A percentile compares a stretch with the other conserved stretches of the same genome.
These are phyloP conservation scores for Acanthamoeba castellanii DNA, from an alignment of 208 protist genomes.

Conservation along the genomic window DNA sequence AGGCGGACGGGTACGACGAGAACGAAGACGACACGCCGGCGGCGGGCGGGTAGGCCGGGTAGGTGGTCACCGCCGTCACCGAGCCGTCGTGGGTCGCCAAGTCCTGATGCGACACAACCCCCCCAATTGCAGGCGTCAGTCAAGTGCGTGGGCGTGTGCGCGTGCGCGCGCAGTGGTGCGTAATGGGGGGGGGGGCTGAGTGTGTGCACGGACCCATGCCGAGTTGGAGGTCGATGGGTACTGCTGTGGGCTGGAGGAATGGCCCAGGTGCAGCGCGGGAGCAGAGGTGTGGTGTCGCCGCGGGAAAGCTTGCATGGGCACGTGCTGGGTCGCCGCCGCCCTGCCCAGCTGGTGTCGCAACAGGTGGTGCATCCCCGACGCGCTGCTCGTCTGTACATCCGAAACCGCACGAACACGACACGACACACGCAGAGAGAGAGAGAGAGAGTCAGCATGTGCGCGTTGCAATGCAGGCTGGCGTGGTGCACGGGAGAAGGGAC, in stretches of 20 bases:
- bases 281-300: neutral
- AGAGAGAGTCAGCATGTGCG: neutral
- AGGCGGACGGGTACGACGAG: neutral
- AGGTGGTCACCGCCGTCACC: neutral
- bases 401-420: neutral
- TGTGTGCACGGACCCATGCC: neutral
- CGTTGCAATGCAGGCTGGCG: neutral
- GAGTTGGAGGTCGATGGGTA: neutral
- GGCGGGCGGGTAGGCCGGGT: neutral
- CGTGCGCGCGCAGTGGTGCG: neutral
- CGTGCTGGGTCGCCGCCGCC: neutral
- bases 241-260: neutral
- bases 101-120: neutral
- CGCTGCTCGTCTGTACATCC: neutral
- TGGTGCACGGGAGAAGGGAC: neutral
- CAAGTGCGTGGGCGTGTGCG: neutral
- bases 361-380: neutral
- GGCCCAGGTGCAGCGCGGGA: neutral
- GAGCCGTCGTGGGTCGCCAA: neutral
- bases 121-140: neutral
- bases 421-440: too few species aligned
- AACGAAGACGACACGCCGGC: neutral
- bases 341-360: neutral
- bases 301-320: neutral
- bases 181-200: neutral